phyloP scores from a whole-genome alignment of 108 stramenopile species.

The Phaeodactylum tricornutum region DNA sequence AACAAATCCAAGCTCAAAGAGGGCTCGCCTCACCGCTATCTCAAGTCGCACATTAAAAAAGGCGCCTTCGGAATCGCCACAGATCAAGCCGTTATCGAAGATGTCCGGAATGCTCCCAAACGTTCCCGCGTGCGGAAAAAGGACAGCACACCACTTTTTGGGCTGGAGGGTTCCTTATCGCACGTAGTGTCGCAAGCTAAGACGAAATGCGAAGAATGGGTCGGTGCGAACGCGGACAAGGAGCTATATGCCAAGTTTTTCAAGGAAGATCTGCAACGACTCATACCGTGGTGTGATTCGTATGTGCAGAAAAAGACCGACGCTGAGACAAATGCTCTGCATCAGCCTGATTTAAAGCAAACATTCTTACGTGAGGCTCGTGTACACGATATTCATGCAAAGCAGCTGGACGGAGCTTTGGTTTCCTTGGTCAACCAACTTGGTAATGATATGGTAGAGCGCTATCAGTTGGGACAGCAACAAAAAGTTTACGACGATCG shows the following conservation, averaged over 20 bases:
- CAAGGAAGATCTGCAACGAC: not conserved
- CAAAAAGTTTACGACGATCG: too few relatives aligned
- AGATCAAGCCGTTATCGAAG: not conserved
- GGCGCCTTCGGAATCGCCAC: not conserved
- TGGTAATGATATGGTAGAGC: not conserved
- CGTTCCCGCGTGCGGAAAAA: not conserved
- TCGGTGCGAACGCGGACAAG: not conserved
- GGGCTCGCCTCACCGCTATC: not conserved
- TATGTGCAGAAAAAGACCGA: conserved; percentile 1
- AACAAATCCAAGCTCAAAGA: not conserved
- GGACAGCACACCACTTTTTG: not conserved
- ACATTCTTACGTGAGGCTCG: not conserved
- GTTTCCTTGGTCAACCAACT: not conserved
- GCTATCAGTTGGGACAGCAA: too few relatives aligned
- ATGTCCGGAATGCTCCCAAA: not conserved
- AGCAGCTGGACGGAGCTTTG: not conserved
- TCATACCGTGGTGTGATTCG: not conserved
- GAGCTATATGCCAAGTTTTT: not conserved
- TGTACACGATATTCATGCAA: not conserved
- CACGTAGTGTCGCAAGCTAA: not conserved
- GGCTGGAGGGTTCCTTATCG: not conserved
- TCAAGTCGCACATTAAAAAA: not conserved
- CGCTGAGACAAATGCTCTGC: not conserved
- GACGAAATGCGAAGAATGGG: not conserved
- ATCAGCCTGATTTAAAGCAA: not conserved